Evolutionary conservation across 768 basidiomycete species (phyloP).

Genomic region (Strobilomyces echinocephalus): DNA sequence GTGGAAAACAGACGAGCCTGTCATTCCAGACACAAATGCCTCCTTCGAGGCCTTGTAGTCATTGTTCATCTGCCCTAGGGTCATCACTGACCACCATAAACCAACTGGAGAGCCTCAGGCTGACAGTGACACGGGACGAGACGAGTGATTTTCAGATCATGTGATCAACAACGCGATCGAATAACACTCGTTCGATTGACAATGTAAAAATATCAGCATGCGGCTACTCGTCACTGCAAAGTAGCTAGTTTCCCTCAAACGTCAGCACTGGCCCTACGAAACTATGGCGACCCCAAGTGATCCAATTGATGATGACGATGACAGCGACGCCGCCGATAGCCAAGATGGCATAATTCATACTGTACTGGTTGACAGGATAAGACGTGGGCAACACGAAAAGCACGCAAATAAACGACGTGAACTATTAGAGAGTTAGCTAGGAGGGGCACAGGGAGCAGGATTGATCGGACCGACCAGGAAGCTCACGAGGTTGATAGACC

Average conservation of each 20-base stretch:
- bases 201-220: neutral
- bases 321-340: slow-evolving; percentile 45
- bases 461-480: slow-evolving; percentile 34
- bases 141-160: slow-evolving; percentile 5
- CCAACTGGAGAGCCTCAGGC: neutral
- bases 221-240: neutral
- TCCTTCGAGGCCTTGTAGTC: slow-evolving; percentile 77
- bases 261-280: slow-evolving; percentile 47
- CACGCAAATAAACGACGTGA: slow-evolving; percentile 48
- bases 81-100: neutral
- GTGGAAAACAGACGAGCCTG: slow-evolving; percentile 63
- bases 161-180: slow-evolving; percentile 10
- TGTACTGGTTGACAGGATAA: slow-evolving; percentile 42
- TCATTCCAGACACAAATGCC: slow-evolving; percentile 71
- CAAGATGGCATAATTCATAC: slow-evolving; percentile 58
- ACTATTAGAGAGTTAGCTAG: slow-evolving; percentile 31
- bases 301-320: slow-evolving; percentile 44
- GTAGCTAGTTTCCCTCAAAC: neutral
- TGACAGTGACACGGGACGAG: too few species aligned
- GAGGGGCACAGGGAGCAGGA: neutral
- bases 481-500: slow-evolving; percentile 46
- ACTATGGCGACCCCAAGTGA: slow-evolving; percentile 41
- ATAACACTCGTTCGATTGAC: too few species aligned
- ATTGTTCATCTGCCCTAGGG: slow-evolving; percentile 13
- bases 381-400: slow-evolving; percentile 56